Base-by-base conservation (phyloP, 768 basidiomycete species). In the Tricholoma bakamatsutake region DNA sequence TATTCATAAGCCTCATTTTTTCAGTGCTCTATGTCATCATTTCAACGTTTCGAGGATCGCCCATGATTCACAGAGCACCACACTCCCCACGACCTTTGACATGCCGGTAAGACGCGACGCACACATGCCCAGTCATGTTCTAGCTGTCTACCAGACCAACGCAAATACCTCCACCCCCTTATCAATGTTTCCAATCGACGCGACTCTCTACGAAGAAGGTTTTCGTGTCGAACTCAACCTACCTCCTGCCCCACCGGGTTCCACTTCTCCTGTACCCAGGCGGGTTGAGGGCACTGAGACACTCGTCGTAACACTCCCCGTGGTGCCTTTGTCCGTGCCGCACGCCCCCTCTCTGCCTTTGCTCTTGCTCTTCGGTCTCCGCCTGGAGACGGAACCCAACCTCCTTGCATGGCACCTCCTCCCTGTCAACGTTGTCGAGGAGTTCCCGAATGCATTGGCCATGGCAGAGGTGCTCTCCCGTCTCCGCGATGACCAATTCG, bases 391-490 rank as follows among this genome's bases (percentile, higher is more conserved):
- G 10, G 74, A 79, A 31, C 66, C 72, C 11, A 75, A 80, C 47
- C 57, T 71, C 30, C 73, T 86, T 27, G 77, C 75, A 13, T 76
- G 74, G 56, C 74, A 70, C 55, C 71, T 86, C 33, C 80, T 86
- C n/a, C 84, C 84, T 0, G 61, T 72, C 3, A 59, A 70, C 34
- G 77, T 74, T n/a, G 73, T 80, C 17, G 79, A 73, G 55, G 85
- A 87, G 66, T 87, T 84, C 64, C 85, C 85, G 3, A 77, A 84
- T 48, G 72, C 79, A 18, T 73, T 80, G 2, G 74, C 75, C 9
- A 87, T 87, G 85, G 72, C 83, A 1, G 66, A 72, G 21, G 69
- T 75, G 40, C 76, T 86, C 67, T 73, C 77, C 39, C 68, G 64
- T 4, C 57, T 73, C 21, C 69, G 49, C 10, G 73, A 69, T 52